These are phyloP conservation scores for Triangularia setosa DNA, from an alignment of 2,329 filamentous ascomycete genomes.

Conservation along the genomic window DNA sequence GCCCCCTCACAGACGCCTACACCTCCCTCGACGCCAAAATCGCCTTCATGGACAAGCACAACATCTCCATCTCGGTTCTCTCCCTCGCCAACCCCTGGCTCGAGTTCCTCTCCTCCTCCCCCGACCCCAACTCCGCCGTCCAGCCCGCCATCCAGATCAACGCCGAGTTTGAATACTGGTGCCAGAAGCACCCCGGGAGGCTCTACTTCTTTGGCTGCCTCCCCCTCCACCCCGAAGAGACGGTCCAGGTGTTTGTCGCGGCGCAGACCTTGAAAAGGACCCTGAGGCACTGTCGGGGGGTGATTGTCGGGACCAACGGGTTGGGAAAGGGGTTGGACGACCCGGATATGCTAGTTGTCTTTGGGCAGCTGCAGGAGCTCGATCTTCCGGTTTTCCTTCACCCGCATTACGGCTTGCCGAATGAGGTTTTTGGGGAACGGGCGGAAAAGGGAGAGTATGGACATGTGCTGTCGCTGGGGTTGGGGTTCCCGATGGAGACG, in stretches of 20 bases:
- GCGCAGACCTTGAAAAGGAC: conserved; percentile 60
- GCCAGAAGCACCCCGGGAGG: conserved; percentile 59
- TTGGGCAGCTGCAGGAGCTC: conserved; percentile 62
- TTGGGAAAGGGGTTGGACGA: conserved; percentile 80
- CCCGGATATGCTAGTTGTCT: conserved; percentile 65
- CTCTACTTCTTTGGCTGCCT: conserved; percentile 82
- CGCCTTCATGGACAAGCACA: conserved; percentile 81
- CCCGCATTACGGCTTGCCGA: conserved; percentile 85
- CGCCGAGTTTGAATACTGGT: conserved; percentile 70
- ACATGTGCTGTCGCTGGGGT: conserved; percentile 77
- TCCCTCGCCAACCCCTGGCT: conserved; percentile 93
- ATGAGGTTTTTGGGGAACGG: conserved; percentile 72
- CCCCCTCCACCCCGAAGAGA: conserved; percentile 47
- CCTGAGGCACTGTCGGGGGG: conserved; percentile 68
- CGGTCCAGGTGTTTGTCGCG: conserved; percentile 34
- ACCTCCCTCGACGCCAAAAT: conserved; percentile 76
- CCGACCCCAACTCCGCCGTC: conserved; percentile 50
- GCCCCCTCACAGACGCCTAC: conserved; percentile 80
- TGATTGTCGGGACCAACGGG: conserved; percentile 83
- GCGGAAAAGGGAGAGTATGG: conserved; percentile 62
- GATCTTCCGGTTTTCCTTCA: conserved; percentile 75
- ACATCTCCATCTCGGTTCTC: conserved; percentile 77
- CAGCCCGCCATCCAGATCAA: conserved; percentile 61
- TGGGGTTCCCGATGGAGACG: conserved; percentile 89
- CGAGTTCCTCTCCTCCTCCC: conserved; percentile 66